These are phyloP conservation scores for Thalassiosira allenii DNA, from an alignment of 352 stramenopile species.

Conservation along the genomic window DNA sequence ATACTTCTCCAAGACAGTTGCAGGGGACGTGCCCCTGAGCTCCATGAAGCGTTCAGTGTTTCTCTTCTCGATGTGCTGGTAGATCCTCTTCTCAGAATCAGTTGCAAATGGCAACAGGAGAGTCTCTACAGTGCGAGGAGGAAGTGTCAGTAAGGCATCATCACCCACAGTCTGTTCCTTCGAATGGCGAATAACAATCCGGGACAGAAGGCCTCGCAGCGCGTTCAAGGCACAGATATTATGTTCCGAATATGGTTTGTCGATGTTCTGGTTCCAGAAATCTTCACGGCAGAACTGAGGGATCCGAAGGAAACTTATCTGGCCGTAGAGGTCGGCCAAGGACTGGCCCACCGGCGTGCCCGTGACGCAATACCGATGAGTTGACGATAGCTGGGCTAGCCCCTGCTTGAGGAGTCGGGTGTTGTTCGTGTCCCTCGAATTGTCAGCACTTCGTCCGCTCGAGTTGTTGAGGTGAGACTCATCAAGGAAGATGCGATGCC, in stretches of 20 bases:
- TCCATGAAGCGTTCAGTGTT: slow-evolving; percentile 22
- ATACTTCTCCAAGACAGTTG: slow-evolving; percentile 25
- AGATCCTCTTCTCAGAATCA: slow-evolving; percentile 30
- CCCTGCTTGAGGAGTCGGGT: slow-evolving; percentile 5
- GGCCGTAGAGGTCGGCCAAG: slow-evolving; percentile 40
- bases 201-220: slow-evolving; percentile 32
- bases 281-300: slow-evolving; percentile 31
- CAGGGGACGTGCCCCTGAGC: slow-evolving; percentile 10
- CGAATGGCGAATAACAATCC: slow-evolving; percentile 36
- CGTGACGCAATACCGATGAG: slow-evolving; percentile 39
- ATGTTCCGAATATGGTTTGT: slow-evolving; percentile 23
- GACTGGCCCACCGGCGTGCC: slow-evolving; percentile 43
- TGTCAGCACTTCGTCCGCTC: not conserved
- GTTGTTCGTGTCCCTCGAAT: not conserved
- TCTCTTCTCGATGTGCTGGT: slow-evolving; percentile 18
- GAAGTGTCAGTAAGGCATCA: slow-evolving; percentile 12
- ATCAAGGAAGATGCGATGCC: slow-evolving; percentile 41
- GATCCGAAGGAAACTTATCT: slow-evolving; percentile 36
- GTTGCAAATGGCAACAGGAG: slow-evolving; percentile 18
- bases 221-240: slow-evolving; percentile 28
- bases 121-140: slow-evolving; percentile 43
- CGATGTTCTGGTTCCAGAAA: slow-evolving; percentile 37
- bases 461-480: slow-evolving; percentile 40
- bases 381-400: slow-evolving; percentile 34
- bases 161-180: slow-evolving; percentile 38